Conservation (phyloP, 2,329 filamentous ascomycete genomes). For the Clonostachys rhizophaga region DNA sequence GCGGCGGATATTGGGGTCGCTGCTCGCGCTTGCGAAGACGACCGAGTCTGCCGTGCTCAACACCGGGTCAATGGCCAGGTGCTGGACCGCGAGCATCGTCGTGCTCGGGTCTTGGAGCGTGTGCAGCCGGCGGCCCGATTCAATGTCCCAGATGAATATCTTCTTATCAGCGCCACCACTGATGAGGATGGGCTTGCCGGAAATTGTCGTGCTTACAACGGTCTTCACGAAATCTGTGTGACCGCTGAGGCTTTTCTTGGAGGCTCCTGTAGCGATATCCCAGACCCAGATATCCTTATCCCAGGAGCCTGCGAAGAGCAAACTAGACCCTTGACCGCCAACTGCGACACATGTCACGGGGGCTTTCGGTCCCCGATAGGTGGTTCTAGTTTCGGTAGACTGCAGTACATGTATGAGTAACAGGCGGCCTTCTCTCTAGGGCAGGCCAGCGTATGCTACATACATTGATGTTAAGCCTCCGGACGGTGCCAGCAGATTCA, state of each 20-base stretch:
- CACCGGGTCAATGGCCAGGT: slow-evolving; percentile 70
- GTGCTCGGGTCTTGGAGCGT: slow-evolving; percentile 70
- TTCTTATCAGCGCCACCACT: slow-evolving; percentile 76
- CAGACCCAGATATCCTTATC: slow-evolving; percentile 90
- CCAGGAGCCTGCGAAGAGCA: slow-evolving; percentile 86
- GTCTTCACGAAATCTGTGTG: slow-evolving; percentile 92
- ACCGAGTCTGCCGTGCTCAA: slow-evolving; percentile 43
- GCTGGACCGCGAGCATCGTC: slow-evolving; percentile 73
- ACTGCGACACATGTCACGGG: slow-evolving; percentile 76
- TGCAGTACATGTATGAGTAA: slow-evolving; percentile 4
- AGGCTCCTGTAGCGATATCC: slow-evolving; percentile 54
- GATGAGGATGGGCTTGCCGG: slow-evolving; percentile 59
- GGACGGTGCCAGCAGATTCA: slow-evolving; percentile 79
- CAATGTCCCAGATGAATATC: slow-evolving; percentile 78
- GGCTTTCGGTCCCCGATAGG: slow-evolving; percentile 70
- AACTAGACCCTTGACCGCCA: slow-evolving; percentile 48
- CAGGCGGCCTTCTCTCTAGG: background rate
- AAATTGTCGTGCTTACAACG: slow-evolving; percentile 58
- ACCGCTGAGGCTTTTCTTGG: slow-evolving; percentile 61
- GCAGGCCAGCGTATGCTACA: slow-evolving; percentile 2
- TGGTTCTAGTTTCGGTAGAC: slow-evolving; percentile 21
- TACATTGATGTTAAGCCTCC: slow-evolving; percentile 72
- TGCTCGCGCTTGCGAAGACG: slow-evolving; percentile 73
- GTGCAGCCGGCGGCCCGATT: slow-evolving; percentile 64
- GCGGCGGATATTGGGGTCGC: slow-evolving; percentile 72